Evolutionary conservation across 352 stramenopile species (phyloP).

Genomic region (Phytophthora tubulina): DNA sequence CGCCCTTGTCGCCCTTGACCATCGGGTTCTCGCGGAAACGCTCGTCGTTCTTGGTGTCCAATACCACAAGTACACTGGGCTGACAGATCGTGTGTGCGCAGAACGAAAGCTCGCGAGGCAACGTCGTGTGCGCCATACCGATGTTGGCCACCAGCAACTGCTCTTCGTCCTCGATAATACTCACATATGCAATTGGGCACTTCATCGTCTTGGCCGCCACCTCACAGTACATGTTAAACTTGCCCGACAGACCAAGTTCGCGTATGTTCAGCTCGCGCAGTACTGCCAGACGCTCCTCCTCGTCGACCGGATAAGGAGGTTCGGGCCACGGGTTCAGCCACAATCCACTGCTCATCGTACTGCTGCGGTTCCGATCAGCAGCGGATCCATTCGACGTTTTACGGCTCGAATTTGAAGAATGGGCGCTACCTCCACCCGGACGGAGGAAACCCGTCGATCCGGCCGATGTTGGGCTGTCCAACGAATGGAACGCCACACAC

Average conservation of each 20-base stretch:
- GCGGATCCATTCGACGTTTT: conserved; percentile 72
- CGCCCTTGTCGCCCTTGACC: conserved; percentile 86
- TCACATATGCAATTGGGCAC: conserved; percentile 88
- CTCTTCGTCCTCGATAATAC: conserved; percentile 87
- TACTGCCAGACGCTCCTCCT: conserved; percentile 78
- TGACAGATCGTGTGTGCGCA: conserved; percentile 90
- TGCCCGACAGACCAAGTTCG: conserved; percentile 73
- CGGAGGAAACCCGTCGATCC: conserved; percentile 54
- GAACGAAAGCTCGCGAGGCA: conserved; percentile 86
- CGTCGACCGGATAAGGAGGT: conserved; percentile 80
- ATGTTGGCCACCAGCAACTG: conserved; percentile 88
- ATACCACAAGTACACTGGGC: conserved; percentile 80
- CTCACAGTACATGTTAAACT: conserved; percentile 92
- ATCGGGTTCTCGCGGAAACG: conserved; percentile 90
- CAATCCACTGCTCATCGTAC: conserved; percentile 66
- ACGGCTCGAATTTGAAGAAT: conserved; percentile 51
- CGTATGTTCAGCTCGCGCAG: conserved; percentile 86
- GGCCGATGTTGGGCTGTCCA: conserved; percentile 78
- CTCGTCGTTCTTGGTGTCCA: conserved; percentile 89
- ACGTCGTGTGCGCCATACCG: conserved; percentile 82
- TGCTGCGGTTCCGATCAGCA: conserved; percentile 50
- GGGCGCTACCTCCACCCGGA: conserved; percentile 37
- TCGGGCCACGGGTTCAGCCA: conserved; percentile 89
- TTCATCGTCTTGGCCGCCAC: conserved; percentile 91
- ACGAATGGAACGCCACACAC: conserved; percentile 84